Percentiles rank a stretch among this genome's conserved stretches.
These are phyloP conservation scores for Zymoseptoria tritici DNA, from an alignment of 2,329 filamentous ascomycete species.

Conservation along the genomic window DNA sequence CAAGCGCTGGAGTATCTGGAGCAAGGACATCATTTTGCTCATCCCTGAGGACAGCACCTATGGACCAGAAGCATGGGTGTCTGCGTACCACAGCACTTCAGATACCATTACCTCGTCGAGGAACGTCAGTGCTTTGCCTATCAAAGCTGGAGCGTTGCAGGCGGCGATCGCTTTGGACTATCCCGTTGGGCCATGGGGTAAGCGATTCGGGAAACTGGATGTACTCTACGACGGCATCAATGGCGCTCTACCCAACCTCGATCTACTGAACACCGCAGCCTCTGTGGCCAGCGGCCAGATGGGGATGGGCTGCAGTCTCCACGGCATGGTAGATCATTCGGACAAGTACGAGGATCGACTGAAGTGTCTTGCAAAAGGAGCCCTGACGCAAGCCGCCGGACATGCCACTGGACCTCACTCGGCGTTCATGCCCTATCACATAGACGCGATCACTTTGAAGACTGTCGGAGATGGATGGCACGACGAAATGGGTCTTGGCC, in stretches of 20 bases:
- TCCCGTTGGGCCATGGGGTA: slow-evolving; percentile 59
- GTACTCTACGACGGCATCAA: slow-evolving; percentile 94
- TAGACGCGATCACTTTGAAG: slow-evolving; percentile 90
- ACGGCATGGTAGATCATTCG: slow-evolving; percentile 73
- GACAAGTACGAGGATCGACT: slow-evolving; percentile 76
- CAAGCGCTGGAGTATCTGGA: slow-evolving; percentile 96
- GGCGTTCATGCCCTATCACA: slow-evolving; percentile 94
- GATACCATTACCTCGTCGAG: slow-evolving; percentile 46
- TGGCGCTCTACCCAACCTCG: slow-evolving; percentile 88
- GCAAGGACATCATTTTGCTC: slow-evolving; percentile 93
- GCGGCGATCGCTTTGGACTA: slow-evolving; percentile 93
- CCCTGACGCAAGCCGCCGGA: slow-evolving; percentile 85
- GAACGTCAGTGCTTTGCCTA: slow-evolving; percentile 63
- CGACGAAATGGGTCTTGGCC: slow-evolving; percentile 92
- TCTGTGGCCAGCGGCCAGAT: slow-evolving; percentile 85
- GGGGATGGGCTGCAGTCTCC: slow-evolving; percentile 75
- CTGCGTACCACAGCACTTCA: slow-evolving; percentile 92
- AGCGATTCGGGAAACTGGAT: slow-evolving; percentile 79
- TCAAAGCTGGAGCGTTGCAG: slow-evolving; percentile 90
- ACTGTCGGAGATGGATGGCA: slow-evolving; percentile 90
- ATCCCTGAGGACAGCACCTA: slow-evolving; percentile 82
- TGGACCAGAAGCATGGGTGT: slow-evolving; percentile 92
- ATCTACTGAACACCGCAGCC: slow-evolving; percentile 89
- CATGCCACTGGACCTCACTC: slow-evolving; percentile 87
- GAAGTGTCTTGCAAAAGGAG: slow-evolving; percentile 81